These are phyloP conservation scores for Dendrostoma leiphaemia DNA, from an alignment of 2,329 filamentous ascomycete genomes.

Conservation along the genomic window DNA sequence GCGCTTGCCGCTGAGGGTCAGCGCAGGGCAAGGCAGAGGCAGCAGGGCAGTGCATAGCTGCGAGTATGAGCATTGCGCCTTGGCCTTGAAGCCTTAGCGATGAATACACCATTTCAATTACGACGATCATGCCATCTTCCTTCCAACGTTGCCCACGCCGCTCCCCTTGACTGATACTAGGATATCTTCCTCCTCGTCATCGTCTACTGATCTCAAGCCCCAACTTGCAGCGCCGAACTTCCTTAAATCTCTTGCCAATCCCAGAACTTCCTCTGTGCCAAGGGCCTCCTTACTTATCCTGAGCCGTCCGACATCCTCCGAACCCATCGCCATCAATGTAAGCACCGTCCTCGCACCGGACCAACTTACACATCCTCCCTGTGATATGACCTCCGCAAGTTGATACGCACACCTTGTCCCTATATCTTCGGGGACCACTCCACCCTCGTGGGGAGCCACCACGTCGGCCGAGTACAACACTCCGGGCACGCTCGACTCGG, in stretches of 20 bases:
- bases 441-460: constrained; percentile 70
- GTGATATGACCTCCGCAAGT: constrained; percentile 76
- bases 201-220: constrained; percentile 76
- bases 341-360: constrained; percentile 73
- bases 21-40: constrained; percentile 25
- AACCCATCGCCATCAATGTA: constrained; percentile 95
- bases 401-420: constrained; percentile 87
- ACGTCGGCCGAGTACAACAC: constrained; percentile 88
- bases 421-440: constrained; percentile 84
- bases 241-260: constrained; percentile 78
- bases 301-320: constrained; percentile 88
- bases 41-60: not conserved
- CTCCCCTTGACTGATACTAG: constrained; percentile 88
- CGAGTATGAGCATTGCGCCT: not conserved
- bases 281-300: constrained; percentile 79
- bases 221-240: constrained; percentile 89
- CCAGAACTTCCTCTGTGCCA: constrained; percentile 75
- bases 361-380: constrained; percentile 77
- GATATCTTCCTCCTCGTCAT: constrained; percentile 68
- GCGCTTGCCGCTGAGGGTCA: constrained; percentile 46
- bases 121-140: constrained; percentile 67
- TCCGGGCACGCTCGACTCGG: constrained; percentile 80
- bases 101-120: not conserved
- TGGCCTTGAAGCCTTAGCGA: not conserved
- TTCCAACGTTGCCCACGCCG: constrained; percentile 91